Percentiles rank a stretch among this genome's conserved stretches.
phyloP scores from a whole-genome alignment of 768 basidiomycete species.

The Amanita fuliginea region DNA sequence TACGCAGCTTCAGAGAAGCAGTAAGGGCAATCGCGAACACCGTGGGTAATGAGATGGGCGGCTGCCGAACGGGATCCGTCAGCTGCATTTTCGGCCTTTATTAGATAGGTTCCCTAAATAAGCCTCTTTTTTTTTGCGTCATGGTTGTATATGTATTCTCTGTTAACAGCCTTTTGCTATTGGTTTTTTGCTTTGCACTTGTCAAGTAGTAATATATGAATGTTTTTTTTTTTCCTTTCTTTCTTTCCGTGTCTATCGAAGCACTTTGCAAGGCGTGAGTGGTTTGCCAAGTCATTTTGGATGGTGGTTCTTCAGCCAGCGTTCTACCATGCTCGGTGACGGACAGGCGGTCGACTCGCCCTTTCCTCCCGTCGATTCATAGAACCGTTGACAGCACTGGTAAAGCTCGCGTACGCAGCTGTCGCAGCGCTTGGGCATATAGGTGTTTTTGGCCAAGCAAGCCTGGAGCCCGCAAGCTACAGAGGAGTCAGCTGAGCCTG shows the following conservation, averaged over 20 bases:
- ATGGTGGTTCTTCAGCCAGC: constrained; percentile 54
- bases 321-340: constrained; percentile 32
- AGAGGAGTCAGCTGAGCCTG: too few species aligned
- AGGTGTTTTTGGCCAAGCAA: constrained; percentile 56
- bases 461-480: constrained; percentile 58
- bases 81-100: not conserved
- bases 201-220: too few species aligned
- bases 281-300: constrained; percentile 10
- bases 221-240: too few species aligned
- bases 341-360: constrained; percentile 56
- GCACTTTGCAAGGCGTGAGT: too few species aligned
- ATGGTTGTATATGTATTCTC: too few species aligned
- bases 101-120: too few species aligned
- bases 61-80: too few species aligned
- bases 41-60: not conserved
- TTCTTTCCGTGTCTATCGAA: too few species aligned
- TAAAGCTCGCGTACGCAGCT: constrained; percentile 42
- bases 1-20: not conserved
- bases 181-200: too few species aligned
- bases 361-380: constrained; percentile 26
- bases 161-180: too few species aligned
- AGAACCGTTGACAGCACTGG: constrained; percentile 49
- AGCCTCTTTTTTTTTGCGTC: too few species aligned
- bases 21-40: not conserved
- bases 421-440: constrained; percentile 52